phyloP scores from a whole-genome alignment of 495 filamentous ascomycete genomes.

The Penicillium flavigenum region DNA sequence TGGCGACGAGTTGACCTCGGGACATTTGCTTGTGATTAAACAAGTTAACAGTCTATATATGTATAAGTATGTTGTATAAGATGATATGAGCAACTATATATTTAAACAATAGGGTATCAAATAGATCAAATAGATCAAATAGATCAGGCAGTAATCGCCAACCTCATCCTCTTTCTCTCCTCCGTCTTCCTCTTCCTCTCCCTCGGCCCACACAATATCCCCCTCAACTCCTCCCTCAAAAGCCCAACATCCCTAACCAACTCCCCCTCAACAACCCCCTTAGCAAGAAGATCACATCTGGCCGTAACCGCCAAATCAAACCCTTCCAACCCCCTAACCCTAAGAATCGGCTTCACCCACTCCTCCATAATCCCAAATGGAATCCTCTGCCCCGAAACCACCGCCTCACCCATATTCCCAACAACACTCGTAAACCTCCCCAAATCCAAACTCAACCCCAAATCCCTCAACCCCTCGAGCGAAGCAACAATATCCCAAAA shows the following conservation, averaged over 20 bases:
- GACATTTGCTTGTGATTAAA: too few relatives aligned
- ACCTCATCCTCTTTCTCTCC: conserved; percentile 4
- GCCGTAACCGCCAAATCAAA: conserved; percentile 45
- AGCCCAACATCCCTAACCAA: conserved; percentile 31
- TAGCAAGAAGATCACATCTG: conserved; percentile 34
- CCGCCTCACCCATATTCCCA: conserved; percentile 14
- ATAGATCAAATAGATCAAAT: background rate
- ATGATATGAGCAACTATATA: too few relatives aligned
- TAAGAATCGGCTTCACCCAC: conserved; percentile 38
- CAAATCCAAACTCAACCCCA: conserved; percentile 37
- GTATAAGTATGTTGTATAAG: too few relatives aligned
- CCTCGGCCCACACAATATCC: conserved; percentile 27
- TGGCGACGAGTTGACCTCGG: too few relatives aligned
- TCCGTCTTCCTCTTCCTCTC: conserved; percentile 2
- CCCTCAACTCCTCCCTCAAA: conserved; percentile 32
- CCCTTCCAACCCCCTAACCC: conserved; percentile 30
- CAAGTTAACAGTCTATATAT: too few relatives aligned
- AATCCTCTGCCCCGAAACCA: conserved; percentile 27
- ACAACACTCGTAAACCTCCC: conserved; percentile 32
- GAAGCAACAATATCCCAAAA: conserved; percentile 36
- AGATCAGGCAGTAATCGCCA: conserved; percentile 27
- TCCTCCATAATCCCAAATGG: conserved; percentile 28
- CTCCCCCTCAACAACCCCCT: conserved; percentile 31
- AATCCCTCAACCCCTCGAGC: conserved; percentile 20
- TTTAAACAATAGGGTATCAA: background rate